phyloP scores from a whole-genome alignment of 371 early-diverging fungal species.

The Coemansia sp. region DNA sequence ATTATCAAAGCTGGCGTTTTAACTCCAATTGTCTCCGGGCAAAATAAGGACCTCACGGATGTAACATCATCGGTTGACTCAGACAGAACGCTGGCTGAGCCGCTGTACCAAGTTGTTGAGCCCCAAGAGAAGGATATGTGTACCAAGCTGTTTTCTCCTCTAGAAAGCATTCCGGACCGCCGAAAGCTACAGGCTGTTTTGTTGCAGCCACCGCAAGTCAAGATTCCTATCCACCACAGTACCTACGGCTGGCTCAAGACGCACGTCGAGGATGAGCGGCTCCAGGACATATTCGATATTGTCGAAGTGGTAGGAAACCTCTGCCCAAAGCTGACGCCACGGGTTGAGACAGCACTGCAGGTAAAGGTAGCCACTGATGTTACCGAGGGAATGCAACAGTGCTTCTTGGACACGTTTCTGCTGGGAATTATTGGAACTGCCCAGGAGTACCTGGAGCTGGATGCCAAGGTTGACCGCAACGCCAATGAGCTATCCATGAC shows the following conservation, averaged over 20 bases:
- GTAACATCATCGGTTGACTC: not conserved
- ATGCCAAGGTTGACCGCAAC: conserved; percentile 39
- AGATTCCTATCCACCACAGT: conserved; percentile 31
- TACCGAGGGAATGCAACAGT: conserved; percentile 44
- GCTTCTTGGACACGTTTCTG: conserved; percentile 34
- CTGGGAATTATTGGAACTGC: conserved; percentile 32
- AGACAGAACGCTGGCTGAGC: not conserved
- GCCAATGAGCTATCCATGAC: conserved; percentile 45
- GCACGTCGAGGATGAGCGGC: conserved; percentile 2
- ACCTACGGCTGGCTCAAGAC: conserved; percentile 13
- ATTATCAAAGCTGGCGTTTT: not conserved
- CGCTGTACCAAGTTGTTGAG: not conserved
- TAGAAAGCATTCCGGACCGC: conserved; percentile 6
- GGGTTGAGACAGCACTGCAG: conserved; percentile 25
- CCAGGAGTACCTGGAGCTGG: conserved; percentile 17
- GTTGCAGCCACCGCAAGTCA: not conserved
- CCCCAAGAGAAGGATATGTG: conserved; percentile 26
- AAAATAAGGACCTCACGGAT: not conserved
- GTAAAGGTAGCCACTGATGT: conserved; percentile 12
- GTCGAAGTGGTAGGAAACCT: conserved; percentile 38
- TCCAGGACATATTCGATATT: conserved; percentile 20
- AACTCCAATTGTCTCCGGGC: too few species aligned
- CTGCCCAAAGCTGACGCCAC: conserved; percentile 31
- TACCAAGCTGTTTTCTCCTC: conserved; percentile 15
- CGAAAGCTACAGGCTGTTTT: conserved; percentile 6